Evolutionary conservation across 257 asterid species (phyloP).

Genomic region (Solanum pimpinellifolium): DNA sequence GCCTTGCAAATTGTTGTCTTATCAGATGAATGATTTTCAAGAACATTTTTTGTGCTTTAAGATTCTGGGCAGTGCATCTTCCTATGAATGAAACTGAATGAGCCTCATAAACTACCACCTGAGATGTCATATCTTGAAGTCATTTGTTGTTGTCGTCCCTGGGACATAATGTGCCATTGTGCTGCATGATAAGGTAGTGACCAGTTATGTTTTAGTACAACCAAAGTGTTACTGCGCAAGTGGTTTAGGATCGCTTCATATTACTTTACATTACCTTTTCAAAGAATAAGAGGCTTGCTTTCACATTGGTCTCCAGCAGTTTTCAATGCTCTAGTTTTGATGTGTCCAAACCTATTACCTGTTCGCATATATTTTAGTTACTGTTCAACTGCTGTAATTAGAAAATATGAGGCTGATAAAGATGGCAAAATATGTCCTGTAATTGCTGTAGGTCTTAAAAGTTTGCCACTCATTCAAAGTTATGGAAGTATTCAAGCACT

Average conservation of each 20-base stretch:
- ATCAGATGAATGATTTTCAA: background rate
- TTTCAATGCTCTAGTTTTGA: background rate
- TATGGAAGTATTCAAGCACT: conserved; percentile 58
- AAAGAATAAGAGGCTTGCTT: background rate
- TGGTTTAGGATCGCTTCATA: background rate
- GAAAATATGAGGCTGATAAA: background rate
- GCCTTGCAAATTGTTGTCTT: background rate
- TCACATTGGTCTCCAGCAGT: background rate
- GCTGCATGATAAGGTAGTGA: background rate
- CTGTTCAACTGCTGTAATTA: background rate
- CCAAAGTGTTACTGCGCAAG: no score
- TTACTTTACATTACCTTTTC: background rate
- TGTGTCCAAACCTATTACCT: background rate
- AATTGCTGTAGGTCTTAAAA: conserved; percentile 36
- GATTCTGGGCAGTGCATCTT: background rate
- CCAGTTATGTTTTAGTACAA: background rate
- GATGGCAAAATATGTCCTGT: background rate
- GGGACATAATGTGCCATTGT: background rate
- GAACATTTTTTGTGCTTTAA: background rate
- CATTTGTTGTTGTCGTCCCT: background rate
- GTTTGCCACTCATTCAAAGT: conserved; percentile 69
- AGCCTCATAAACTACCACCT: background rate
- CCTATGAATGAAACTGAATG: background rate
- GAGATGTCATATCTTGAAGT: background rate
- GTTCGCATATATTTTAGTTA: background rate